Evolutionary conservation across 2,329 filamentous ascomycete species (phyloP).

Genomic region (Alternaria sp.): DNA sequence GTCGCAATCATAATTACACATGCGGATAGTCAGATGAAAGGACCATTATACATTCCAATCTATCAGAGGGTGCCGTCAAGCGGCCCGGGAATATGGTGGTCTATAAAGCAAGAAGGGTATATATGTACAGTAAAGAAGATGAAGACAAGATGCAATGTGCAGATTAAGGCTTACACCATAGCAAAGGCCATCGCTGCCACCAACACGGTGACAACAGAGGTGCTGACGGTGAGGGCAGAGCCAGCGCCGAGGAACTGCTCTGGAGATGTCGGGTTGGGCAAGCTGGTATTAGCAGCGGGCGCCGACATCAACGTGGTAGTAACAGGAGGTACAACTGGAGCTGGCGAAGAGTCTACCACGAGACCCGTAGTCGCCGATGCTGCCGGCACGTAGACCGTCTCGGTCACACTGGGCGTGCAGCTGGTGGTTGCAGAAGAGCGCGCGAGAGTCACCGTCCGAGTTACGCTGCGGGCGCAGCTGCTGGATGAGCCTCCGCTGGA

Average conservation of each 20-base stretch:
- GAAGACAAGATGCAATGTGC: conserved; percentile 14
- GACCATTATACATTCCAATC: conserved; percentile 4
- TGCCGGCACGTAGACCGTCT: conserved; percentile 35
- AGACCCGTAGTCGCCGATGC: conserved; percentile 9
- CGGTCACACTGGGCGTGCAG: conserved; percentile 30
- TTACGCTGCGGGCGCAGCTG: conserved; percentile 11
- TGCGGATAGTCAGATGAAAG: neutral
- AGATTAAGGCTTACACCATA: conserved; percentile 24
- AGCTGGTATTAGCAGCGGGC: conserved; percentile 35
- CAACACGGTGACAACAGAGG: conserved; percentile 28
- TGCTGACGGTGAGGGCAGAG: conserved; percentile 18
- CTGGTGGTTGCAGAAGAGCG: neutral
- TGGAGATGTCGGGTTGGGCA: conserved; percentile 19
- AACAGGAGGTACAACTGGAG: conserved; percentile 15
- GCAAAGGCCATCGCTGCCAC: conserved; percentile 26
- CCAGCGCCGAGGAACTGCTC: conserved; percentile 31
- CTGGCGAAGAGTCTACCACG: conserved; percentile 1
- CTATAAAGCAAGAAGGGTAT: conserved; percentile 13
- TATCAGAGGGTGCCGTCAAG: neutral
- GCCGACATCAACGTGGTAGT: conserved; percentile 19
- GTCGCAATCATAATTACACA: neutral
- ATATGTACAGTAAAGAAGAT: conserved; percentile 10
- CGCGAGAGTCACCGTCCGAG: conserved; percentile 6
- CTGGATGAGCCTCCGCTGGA: conserved; percentile 15
- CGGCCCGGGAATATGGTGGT: neutral